Conservation (phyloP, 805 yeast genomes). For the Candida tallmaniae region DNA sequence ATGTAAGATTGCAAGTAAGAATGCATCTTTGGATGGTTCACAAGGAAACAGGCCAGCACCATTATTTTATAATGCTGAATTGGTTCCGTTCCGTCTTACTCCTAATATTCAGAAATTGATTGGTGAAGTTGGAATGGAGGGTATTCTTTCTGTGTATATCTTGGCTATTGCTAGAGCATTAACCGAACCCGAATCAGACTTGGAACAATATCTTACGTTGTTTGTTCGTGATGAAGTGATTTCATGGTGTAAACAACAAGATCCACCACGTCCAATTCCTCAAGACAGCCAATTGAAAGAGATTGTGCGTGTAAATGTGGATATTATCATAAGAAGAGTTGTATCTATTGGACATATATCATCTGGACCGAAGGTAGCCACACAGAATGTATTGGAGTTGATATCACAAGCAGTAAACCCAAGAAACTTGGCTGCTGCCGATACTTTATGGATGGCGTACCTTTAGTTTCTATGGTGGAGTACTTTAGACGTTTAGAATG, state of each 20-base stretch:
- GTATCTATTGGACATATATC: conserved; percentile 58
- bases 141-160: conserved; percentile 79
- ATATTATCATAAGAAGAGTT: conserved; percentile 73
- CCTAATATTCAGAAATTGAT: conserved; percentile 92
- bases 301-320: conserved; percentile 84
- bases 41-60: conserved; percentile 63
- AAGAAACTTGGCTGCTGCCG: conserved; percentile 85
- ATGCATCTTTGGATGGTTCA: conserved; percentile 44
- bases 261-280: conserved; percentile 64
- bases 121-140: conserved; percentile 93
- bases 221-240: conserved; percentile 95
- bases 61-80: conserved; percentile 82
- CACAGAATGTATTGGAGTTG: conserved; percentile 85
- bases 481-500: too few species aligned
- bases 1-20: conserved; percentile 63
- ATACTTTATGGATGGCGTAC: conserved; percentile 94
- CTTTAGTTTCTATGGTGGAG: too few species aligned
- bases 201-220: conserved; percentile 86
- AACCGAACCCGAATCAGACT: conserved; percentile 86
- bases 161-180: conserved; percentile 84
- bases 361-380: conserved; percentile 70
- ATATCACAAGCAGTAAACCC: conserved; percentile 96
- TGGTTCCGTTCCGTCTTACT: conserved; percentile 93
- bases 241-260: conserved; percentile 89
- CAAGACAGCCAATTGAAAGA: conserved; percentile 82